Evolutionary conservation across 75 land plant species (phyloP), one percentile per base, ranked within the genome.

Genomic region (Azolla pinnata): DNA sequence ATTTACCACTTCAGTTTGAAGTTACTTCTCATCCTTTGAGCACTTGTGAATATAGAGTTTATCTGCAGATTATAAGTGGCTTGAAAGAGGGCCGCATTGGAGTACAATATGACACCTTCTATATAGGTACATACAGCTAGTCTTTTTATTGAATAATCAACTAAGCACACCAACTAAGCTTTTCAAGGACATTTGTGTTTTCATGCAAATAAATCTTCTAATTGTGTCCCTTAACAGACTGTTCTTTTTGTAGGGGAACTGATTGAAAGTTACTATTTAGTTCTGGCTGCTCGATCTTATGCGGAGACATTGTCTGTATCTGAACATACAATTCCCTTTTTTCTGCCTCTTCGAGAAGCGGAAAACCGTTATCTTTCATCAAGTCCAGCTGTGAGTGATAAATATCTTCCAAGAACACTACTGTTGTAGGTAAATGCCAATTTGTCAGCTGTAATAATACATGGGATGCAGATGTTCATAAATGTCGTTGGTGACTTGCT

Each of bases 311-410:
- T 90, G 84, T 73, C 66, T 42, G 81, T 90, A 26, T 57, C 65
- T 53, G 84, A 83, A 64, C 90, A 90, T 42, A 81, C 91, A 21
- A 61, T 81, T 64, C 96, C 96, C 0, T 86, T 83, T 54, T 90
- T 81, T 65, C 61, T 90, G 29, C 90, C 90, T 33, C 75, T 90
- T 19, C 64, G 71, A 38, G 91, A 86, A 59, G 80, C 78, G 53
- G 90, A 86, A 71, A 79, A 76, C 70, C 74, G 78, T 48, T 70
- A 79, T 65, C 76, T 90, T 25, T 84, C 87, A 14, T 81, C 81
- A 16, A 81, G 77, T 79, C 82, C 87, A 52, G 81, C 82, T 65
- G 89, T 85, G 67, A 3, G 14, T 23, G n/a, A 46, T n/a, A n/a
- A n/a, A n/a, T n/a, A n/a, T n/a, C n/a, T n/a, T n/a, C n/a, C n/a